Conservation (phyloP, 306 rosid genomes). For the Cajanus cajan region DNA sequence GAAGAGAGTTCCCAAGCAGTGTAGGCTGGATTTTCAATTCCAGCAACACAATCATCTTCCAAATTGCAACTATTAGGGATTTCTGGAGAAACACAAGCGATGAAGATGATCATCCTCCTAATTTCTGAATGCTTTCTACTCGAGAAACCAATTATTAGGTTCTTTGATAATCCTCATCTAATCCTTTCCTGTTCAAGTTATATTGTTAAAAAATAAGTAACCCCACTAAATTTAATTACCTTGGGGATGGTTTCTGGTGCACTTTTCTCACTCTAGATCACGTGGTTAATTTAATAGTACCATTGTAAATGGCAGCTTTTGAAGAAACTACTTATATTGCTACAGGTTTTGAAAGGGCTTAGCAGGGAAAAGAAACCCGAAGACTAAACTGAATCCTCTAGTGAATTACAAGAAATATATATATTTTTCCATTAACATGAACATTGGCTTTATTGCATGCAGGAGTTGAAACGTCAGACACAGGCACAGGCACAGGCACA, state of each 20-base stretch:
- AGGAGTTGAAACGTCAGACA: slow-evolving; percentile 80
- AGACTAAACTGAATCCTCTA: background rate
- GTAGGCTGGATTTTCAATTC: no score
- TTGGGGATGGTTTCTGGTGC: background rate
- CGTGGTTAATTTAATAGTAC: background rate
- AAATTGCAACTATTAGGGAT: no score
- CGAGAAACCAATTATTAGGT: background rate
- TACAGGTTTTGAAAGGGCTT: background rate
- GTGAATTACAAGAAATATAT: background rate
- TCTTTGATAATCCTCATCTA: background rate
- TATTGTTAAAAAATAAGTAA: background rate
- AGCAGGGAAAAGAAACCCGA: background rate
- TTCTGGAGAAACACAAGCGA: no score
- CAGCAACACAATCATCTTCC: no score
- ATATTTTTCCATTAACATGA: background rate
- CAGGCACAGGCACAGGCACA: slow-evolving; percentile 86
- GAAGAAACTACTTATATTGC: background rate
- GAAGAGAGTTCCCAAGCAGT: no score
- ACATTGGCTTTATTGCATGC: slow-evolving; percentile 33
- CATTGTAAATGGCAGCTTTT: background rate
- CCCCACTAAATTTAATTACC: background rate
- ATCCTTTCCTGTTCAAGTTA: background rate
- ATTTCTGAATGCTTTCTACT: background rate
- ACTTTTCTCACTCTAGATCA: background rate
- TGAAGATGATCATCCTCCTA: no score